Percentiles rank a stretch among this genome's conserved stretches.
phyloP scores from a whole-genome alignment of 1,284 basidiomycete genomes.

The Papiliotrema laurentii region DNA sequence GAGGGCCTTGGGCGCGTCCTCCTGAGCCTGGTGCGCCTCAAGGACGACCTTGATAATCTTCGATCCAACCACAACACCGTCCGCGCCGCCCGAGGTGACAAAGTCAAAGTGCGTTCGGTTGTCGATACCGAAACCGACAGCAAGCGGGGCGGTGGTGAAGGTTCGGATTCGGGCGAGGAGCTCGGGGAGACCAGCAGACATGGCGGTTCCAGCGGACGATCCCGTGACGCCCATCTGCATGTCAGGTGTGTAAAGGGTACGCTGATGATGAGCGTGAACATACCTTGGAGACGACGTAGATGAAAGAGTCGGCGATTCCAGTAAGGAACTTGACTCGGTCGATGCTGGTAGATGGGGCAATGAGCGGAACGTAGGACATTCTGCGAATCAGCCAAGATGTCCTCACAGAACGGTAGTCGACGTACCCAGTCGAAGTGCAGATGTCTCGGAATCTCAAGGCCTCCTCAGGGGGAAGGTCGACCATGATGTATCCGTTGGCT shows the following conservation, averaged over 20 bases:
- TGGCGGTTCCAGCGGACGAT: slow-evolving; percentile 67
- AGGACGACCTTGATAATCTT: slow-evolving; percentile 71
- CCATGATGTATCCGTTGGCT: slow-evolving; percentile 95
- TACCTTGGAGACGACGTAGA: slow-evolving; percentile 92
- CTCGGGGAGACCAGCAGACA: slow-evolving; percentile 73
- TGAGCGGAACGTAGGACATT: slow-evolving; percentile 91
- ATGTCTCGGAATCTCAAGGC: slow-evolving; percentile 83
- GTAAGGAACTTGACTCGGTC: slow-evolving; percentile 85
- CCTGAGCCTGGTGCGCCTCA: slow-evolving; percentile 56
- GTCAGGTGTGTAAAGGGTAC: neutral
- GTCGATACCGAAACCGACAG: slow-evolving; percentile 94
- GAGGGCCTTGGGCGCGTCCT: slow-evolving; percentile 59
- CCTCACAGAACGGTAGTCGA: slow-evolving; percentile 15
- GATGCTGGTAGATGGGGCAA: slow-evolving; percentile 88
- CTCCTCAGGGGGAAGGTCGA: slow-evolving; percentile 97
- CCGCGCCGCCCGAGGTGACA: slow-evolving; percentile 79
- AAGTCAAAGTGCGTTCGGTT: slow-evolving; percentile 86
- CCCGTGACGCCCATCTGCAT: slow-evolving; percentile 94
- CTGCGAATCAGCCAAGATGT: slow-evolving; percentile 48
- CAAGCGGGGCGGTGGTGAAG: slow-evolving; percentile 74
- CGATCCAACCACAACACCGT: slow-evolving; percentile 92
- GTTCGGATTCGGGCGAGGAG: slow-evolving; percentile 69
- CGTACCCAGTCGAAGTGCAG: slow-evolving; percentile 73
- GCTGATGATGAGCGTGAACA: too few species aligned
- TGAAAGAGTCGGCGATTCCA: slow-evolving; percentile 92